Evolutionary conservation across 345 rosid species (phyloP), one percentile per base, ranked within the genome.

Genomic region (Moringa oleifera): DNA sequence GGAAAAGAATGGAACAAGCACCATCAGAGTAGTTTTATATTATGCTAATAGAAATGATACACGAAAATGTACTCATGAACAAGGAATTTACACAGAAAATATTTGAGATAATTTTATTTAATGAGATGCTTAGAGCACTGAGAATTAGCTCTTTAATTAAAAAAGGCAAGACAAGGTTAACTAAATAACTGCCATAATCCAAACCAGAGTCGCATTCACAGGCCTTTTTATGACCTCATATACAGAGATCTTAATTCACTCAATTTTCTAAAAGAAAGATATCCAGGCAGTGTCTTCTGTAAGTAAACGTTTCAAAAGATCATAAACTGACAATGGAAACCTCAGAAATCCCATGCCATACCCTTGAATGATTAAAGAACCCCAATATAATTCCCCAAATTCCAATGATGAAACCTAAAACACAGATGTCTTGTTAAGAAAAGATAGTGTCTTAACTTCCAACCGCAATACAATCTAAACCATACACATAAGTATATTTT

Each of bases 1-100:
- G 53, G 18, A 57, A 22, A 6, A 24, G 17, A 20, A 47, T 53
- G 37, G 7, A 18, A 28, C 51, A 49, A 68, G 62, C 31, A 62
- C 20, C 20, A 66, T 58, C 19, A 28, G 19, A 53, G n/a, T n/a
- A 65, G 41, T 54, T 51, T 33, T 25, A 28, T 8, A 3, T 28
- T 41, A 41, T 41, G 13, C 8, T 41, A 15, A 41, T 9, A 41
- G 9, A 41, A 15, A 41, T 45, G 20, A 55, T 55, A 33, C 4
- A 50, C 16, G 47, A 50, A 16, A 20, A 51, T 7, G 23, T 57
- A 53, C 25, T n/a, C 53, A 10, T 33, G 37, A 41, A 7, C 25
- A 36, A 59, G 20, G 13, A 25, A 55, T 41, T 21, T n/a, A 1
- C 47, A 41, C 17, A 7, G 13, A 7, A 41, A 41, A 41, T 7